Evolutionary conservation across 305 asterid genomes (phyloP).

Genomic region (Fraxinus xanthoxyloides): DNA sequence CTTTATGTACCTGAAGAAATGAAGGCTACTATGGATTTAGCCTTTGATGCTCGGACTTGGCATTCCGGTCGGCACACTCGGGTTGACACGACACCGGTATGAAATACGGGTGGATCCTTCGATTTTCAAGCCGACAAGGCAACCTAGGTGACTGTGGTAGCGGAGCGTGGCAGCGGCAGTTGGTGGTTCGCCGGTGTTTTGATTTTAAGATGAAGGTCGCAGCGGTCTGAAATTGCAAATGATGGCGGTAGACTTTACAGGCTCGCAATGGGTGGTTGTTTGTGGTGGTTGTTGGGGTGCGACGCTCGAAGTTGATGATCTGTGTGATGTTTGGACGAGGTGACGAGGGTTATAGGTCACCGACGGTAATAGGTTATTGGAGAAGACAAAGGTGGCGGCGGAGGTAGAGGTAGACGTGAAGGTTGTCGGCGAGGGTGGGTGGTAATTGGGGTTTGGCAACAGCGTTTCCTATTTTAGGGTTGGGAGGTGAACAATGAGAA

Average conservation of each 20-base stretch:
- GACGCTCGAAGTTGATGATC: not conserved
- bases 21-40: not conserved
- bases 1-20: not conserved
- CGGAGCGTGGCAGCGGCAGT: not conserved
- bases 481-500: not conserved
- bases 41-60: not conserved
- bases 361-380: not conserved
- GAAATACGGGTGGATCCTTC: not conserved
- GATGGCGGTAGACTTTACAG: not conserved
- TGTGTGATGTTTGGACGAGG: not conserved
- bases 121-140: not conserved
- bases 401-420: not conserved
- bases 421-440: not conserved
- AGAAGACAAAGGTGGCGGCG: too few relatives aligned
- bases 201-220: not conserved
- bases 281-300: not conserved
- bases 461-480: not conserved
- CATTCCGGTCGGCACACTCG: not conserved
- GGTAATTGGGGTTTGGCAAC: not conserved
- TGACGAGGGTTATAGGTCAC: not conserved
- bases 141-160: not conserved
- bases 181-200: not conserved
- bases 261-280: not conserved
- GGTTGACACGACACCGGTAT: not conserved
- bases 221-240: not conserved